A percentile compares a stretch with the other conserved stretches of the same genome.
These are phyloP conservation scores for Filobasidium wieringae DNA, from an alignment of 768 basidiomycete species.

Conservation along the genomic window DNA sequence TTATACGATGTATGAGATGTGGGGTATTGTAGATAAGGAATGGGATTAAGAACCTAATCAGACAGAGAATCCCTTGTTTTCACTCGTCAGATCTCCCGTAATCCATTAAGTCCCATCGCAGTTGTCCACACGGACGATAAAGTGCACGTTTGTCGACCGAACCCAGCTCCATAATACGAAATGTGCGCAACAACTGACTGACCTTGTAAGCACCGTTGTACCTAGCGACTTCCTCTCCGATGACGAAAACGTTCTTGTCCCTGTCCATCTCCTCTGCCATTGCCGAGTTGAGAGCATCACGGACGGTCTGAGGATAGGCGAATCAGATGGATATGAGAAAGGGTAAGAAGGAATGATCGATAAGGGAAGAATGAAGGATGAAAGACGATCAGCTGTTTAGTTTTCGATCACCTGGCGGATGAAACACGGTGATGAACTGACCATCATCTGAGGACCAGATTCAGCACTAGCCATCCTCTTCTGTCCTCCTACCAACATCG, in stretches of 20 bases:
- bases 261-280: conserved; percentile 99
- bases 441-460: conserved; percentile 29
- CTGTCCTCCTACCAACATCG: conserved; percentile 15
- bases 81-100: too few relatives aligned
- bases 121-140: too few relatives aligned
- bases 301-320: conserved; percentile 55
- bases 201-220: conserved; percentile 57
- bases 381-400: neutral
- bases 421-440: conserved; percentile 20
- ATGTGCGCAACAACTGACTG: too few relatives aligned
- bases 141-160: too few relatives aligned
- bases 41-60: too few relatives aligned
- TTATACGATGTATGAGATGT: too few relatives aligned
- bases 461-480: conserved; percentile 27
- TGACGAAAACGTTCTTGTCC: conserved; percentile 84
- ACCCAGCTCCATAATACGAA: too few relatives aligned
- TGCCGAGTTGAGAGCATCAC: conserved; percentile 90
- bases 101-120: too few relatives aligned
- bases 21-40: too few relatives aligned
- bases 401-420: neutral
- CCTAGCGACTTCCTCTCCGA: conserved; percentile 95
- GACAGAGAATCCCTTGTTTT: too few relatives aligned
- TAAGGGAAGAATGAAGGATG: neutral
- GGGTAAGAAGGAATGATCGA: neutral
- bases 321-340: neutral